A percentile compares a stretch with the other conserved stretches of the same genome.
phyloP scores from a whole-genome alignment of 2,329 filamentous ascomycete species.

The Lecanoromycetidae sp. region DNA sequence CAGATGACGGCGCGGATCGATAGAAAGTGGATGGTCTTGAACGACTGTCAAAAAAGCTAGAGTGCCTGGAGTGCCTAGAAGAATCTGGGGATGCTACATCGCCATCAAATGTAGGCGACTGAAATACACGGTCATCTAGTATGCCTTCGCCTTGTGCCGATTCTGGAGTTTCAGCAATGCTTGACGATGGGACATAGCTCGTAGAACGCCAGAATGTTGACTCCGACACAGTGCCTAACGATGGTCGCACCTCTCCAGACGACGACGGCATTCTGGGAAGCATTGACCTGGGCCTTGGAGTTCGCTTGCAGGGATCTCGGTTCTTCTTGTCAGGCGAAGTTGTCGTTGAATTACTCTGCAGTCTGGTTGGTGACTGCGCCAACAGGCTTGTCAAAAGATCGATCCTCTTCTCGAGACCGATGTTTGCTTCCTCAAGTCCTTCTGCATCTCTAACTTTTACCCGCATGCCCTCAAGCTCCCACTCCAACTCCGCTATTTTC shows the following conservation, averaged over 20 bases:
- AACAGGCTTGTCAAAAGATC: conserved; percentile 29
- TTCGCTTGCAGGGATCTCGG: conserved; percentile 14
- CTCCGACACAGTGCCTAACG: conserved; percentile 14
- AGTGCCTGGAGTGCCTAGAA: not conserved
- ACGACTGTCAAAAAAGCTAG: conserved; percentile 5
- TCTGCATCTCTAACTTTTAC: conserved; percentile 23
- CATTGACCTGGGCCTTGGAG: conserved; percentile 25
- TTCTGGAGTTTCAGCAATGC: conserved; percentile 2
- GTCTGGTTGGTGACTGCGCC: conserved; percentile 27
- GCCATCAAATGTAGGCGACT: not conserved
- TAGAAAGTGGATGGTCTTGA: conserved; percentile 10
- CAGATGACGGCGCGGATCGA: conserved; percentile 13
- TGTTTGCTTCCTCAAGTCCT: conserved; percentile 26
- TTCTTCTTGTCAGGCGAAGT: conserved; percentile 18
- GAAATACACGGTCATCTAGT: not conserved
- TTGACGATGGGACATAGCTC: conserved; percentile 1
- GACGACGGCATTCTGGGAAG: conserved; percentile 16
- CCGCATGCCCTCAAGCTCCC: conserved; percentile 21
- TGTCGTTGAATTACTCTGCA: conserved; percentile 23
- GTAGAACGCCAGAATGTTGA: conserved; percentile 9
- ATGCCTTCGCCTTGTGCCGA: not conserved
- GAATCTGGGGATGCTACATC: not conserved
- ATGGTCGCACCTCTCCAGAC: conserved; percentile 11
- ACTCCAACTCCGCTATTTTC: conserved; percentile 25
- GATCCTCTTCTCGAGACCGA: conserved; percentile 28